Conservation (phyloP, 768 basidiomycete genomes). For the Suillus decipiens region DNA sequence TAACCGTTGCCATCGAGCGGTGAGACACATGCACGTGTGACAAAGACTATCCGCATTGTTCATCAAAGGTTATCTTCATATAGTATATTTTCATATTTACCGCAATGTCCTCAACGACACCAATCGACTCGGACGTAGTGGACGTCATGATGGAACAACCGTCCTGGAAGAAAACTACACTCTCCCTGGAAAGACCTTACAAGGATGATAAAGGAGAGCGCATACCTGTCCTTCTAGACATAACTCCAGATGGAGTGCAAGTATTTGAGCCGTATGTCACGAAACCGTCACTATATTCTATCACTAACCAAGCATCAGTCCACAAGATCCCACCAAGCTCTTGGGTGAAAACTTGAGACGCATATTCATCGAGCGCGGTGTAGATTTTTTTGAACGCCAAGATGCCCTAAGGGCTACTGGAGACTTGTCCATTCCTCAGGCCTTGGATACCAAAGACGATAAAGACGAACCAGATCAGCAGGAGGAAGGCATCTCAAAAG, state of each 20-base stretch:
- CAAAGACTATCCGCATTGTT: neutral
- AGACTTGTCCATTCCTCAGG: conserved; percentile 26
- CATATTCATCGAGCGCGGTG: conserved; percentile 73
- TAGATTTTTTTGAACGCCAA: conserved; percentile 70
- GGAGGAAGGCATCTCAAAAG: conserved; percentile 16
- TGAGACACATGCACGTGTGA: neutral
- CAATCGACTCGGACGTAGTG: neutral
- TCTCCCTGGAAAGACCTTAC: conserved; percentile 80
- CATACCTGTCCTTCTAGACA: conserved; percentile 67
- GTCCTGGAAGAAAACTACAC: conserved; percentile 58
- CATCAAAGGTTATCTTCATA: neutral
- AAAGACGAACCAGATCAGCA: conserved; percentile 35
- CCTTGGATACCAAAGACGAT: conserved; percentile 28
- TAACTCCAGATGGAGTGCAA: conserved; percentile 66
- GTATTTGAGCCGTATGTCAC: conserved; percentile 69
- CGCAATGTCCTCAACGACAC: neutral
- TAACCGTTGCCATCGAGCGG: neutral
- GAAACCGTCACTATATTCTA: conserved; percentile 9
- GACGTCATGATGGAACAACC: conserved; percentile 35
- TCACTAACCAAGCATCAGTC: conserved; percentile 37
- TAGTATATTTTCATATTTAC: neutral
- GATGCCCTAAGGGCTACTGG: conserved; percentile 26
- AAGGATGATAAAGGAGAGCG: conserved; percentile 71
- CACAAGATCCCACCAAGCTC: conserved; percentile 55
- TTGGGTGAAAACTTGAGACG: conserved; percentile 68